phyloP scores from a whole-genome alignment of 139 green algal species.

The Chlorella sp. region DNA sequence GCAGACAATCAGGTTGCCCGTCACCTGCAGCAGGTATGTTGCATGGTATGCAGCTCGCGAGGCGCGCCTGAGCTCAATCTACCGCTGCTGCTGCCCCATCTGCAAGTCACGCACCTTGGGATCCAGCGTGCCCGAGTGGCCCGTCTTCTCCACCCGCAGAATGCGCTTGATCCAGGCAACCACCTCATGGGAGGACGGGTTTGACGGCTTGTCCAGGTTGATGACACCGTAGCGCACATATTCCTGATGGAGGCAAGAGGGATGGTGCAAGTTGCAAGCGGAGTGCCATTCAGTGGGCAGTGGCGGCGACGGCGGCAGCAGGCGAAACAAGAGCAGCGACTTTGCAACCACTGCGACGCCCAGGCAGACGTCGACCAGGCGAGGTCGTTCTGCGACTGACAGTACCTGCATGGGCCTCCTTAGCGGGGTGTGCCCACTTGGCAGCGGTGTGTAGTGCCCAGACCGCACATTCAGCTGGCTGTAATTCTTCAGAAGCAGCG shows the following conservation, averaged over 20 bases:
- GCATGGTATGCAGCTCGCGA: too few relatives aligned
- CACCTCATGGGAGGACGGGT: slow-evolving; percentile 96
- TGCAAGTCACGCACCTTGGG: slow-evolving; percentile 2
- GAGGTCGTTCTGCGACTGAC: too few relatives aligned
- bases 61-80: too few relatives aligned
- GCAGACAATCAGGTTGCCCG: slow-evolving; percentile 96
- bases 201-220: slow-evolving; percentile 99
- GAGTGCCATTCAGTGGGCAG: neutral
- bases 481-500: slow-evolving; percentile 97
- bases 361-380: too few relatives aligned
- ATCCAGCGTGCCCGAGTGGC: slow-evolving; percentile 75
- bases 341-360: too few relatives aligned
- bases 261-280: too few relatives aligned
- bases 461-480: slow-evolving; percentile 93
- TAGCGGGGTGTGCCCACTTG: slow-evolving; percentile 89
- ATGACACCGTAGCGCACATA: slow-evolving; percentile 97
- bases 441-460: slow-evolving; percentile 99
- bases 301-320: neutral
- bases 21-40: too few relatives aligned
- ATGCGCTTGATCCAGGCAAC: slow-evolving; percentile 98
- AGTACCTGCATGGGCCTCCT: slow-evolving; percentile 69
- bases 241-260: slow-evolving; percentile 60
- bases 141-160: slow-evolving; percentile 98
- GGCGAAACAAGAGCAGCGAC: neutral
- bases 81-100: too few relatives aligned